Percentiles rank a stretch among this genome's conserved stretches.
These are phyloP conservation scores for Lepidium sativum DNA, from an alignment of 345 rosid species.

Conservation along the genomic window DNA sequence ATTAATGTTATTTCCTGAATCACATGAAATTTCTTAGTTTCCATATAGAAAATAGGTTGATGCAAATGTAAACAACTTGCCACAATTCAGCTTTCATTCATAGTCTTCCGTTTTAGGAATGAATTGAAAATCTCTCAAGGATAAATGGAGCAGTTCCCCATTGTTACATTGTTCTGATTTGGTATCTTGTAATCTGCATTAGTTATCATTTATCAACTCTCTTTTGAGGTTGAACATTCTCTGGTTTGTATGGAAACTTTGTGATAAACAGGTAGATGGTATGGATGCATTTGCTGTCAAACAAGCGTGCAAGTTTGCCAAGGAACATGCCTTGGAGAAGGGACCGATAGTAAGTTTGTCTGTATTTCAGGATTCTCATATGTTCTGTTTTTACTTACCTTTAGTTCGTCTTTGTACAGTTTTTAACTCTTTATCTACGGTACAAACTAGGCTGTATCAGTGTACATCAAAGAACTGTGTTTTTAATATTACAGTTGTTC, in stretches of 20 bases:
- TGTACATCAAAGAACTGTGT: not conserved
- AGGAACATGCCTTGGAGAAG: constrained; percentile 80
- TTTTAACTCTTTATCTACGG: not conserved
- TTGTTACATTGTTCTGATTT: not conserved
- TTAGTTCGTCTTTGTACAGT: not conserved
- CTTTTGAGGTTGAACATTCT: not conserved
- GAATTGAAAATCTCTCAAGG: not conserved
- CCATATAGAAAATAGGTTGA: not conserved
- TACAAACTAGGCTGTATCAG: not conserved
- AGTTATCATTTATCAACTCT: not conserved
- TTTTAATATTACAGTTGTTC: not conserved
- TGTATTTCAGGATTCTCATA: not conserved
- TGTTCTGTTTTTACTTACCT: not conserved
- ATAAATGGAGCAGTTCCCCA: not conserved
- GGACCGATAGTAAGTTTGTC: constrained; percentile 79
- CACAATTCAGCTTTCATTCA: not conserved
- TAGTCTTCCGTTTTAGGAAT: not conserved
- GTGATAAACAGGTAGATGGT: constrained; percentile 65
- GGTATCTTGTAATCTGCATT: not conserved
- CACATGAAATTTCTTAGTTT: not conserved
- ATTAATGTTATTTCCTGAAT: not conserved
- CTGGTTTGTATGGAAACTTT: not conserved
- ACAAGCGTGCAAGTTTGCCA: constrained; percentile 94
- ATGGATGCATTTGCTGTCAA: constrained; percentile 98
- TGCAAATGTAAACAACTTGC: not conserved